Conservation (phyloP, 2,329 filamentous ascomycete genomes). For the Curvularia hawaiiensis region DNA sequence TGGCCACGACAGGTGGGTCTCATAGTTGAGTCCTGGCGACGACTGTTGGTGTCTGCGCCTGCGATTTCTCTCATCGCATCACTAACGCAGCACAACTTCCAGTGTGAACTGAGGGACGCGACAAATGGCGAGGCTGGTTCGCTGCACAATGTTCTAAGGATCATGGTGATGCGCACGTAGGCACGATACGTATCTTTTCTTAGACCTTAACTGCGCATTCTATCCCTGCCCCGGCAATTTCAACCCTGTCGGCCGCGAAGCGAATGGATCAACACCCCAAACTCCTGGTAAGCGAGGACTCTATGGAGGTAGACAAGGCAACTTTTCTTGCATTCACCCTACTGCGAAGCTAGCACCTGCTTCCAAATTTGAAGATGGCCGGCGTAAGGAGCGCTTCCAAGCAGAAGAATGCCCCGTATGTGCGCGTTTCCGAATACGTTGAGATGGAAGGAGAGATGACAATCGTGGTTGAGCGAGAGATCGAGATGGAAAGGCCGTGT, state of each 20-base stretch:
- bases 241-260: constrained; percentile 1
- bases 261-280: constrained; percentile 1
- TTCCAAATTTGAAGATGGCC: neutral
- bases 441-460: neutral
- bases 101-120: neutral
- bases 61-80: neutral
- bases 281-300: neutral
- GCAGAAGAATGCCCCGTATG: neutral
- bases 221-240: neutral
- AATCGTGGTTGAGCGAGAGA: neutral
- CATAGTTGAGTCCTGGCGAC: neutral
- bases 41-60: neutral
- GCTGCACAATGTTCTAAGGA: no score
- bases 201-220: constrained; percentile 7
- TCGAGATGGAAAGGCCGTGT: neutral
- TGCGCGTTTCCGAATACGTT: no score
- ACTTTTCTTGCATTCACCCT: constrained; percentile 2
- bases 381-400: neutral
- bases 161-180: neutral
- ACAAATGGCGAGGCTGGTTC: neutral
- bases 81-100: neutral
- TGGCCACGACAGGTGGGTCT: neutral
- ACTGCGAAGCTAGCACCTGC: neutral
- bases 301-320: constrained; percentile 1
- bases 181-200: constrained; percentile 7